Conservation (phyloP, 768 basidiomycete species). For the Serendipita sp. region DNA sequence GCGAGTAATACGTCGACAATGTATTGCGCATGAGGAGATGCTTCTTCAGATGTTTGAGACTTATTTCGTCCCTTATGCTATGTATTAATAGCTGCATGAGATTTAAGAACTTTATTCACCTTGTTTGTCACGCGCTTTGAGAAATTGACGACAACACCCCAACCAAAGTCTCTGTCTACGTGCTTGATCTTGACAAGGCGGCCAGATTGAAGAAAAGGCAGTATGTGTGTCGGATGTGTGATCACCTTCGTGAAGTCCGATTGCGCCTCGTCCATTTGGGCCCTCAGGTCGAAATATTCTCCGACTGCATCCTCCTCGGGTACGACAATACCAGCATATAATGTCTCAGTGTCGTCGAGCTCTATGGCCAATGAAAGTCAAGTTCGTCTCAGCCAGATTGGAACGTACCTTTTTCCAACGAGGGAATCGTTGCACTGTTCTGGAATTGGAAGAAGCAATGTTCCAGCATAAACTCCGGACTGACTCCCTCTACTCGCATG, state of each 20-base stretch:
- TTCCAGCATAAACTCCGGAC: slow-evolving; percentile 96
- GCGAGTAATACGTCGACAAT: slow-evolving; percentile 84
- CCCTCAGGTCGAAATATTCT: slow-evolving; percentile 85
- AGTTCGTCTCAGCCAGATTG: too few species aligned
- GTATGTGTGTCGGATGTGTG: slow-evolving; percentile 86
- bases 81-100: not conserved
- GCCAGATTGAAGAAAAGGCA: slow-evolving; percentile 87
- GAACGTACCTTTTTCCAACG: slow-evolving; percentile 60
- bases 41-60: not conserved
- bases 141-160: slow-evolving; percentile 89
- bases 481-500: slow-evolving; percentile 97
- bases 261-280: slow-evolving; percentile 79
- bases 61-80: not conserved
- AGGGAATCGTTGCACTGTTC: slow-evolving; percentile 79
- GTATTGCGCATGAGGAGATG: slow-evolving; percentile 74
- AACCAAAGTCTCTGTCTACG: slow-evolving; percentile 80
- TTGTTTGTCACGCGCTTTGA: slow-evolving; percentile 77
- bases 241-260: slow-evolving; percentile 83
- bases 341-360: slow-evolving; percentile 53
- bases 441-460: slow-evolving; percentile 98
- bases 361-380: slow-evolving; percentile 34
- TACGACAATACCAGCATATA: slow-evolving; percentile 47
- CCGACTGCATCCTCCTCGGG: slow-evolving; percentile 70
- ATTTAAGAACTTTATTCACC: slow-evolving; percentile 25
- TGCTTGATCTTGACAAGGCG: slow-evolving; percentile 85